A percentile compares a stretch with the other conserved stretches of the same genome.
Evolutionary conservation across 495 filamentous ascomycete species (phyloP).

Genomic region (Hypomontagnella monticulosa): DNA sequence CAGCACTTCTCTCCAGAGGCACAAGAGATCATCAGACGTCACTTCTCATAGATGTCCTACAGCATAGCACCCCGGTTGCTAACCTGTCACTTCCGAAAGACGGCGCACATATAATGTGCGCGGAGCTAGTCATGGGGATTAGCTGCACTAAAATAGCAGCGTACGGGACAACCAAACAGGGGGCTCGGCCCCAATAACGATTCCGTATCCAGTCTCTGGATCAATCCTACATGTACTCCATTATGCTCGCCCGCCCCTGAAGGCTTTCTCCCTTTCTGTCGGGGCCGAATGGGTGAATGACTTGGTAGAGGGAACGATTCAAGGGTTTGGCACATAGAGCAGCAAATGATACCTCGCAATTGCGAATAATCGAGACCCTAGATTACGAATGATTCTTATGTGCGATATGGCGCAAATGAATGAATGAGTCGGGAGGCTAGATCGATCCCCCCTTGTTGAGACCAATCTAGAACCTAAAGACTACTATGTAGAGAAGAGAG

Average conservation of each 20-base stretch:
- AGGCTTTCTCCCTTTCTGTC: background rate
- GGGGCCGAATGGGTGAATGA: background rate
- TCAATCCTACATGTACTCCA: background rate
- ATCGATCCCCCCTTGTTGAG: too few relatives aligned
- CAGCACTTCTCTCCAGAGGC: conserved; percentile 74
- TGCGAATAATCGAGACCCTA: conserved; percentile 11
- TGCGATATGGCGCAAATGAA: conserved; percentile 13
- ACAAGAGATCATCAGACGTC: conserved; percentile 76
- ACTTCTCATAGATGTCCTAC: conserved; percentile 65
- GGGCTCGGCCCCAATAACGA: background rate
- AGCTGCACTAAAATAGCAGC: conserved; percentile 13
- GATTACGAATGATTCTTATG: conserved; percentile 3
- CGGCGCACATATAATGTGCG: background rate
- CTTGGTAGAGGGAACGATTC: conserved; percentile 5
- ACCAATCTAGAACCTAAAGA: too few relatives aligned
- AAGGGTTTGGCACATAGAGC: conserved; percentile 3
- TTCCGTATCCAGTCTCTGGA: conserved; percentile 10
- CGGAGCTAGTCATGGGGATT: background rate
- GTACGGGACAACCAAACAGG: conserved; percentile 14
- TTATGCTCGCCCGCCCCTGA: background rate
- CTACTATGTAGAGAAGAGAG: too few relatives aligned
- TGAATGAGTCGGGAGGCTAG: too few relatives aligned
- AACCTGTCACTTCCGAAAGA: conserved; percentile 4
- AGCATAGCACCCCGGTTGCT: background rate
- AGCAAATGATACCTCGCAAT: conserved; percentile 23